Percentiles rank a stretch among this genome's conserved stretches.
phyloP scores from a whole-genome alignment of 257 asterid species.

The Primulina eburnea region DNA sequence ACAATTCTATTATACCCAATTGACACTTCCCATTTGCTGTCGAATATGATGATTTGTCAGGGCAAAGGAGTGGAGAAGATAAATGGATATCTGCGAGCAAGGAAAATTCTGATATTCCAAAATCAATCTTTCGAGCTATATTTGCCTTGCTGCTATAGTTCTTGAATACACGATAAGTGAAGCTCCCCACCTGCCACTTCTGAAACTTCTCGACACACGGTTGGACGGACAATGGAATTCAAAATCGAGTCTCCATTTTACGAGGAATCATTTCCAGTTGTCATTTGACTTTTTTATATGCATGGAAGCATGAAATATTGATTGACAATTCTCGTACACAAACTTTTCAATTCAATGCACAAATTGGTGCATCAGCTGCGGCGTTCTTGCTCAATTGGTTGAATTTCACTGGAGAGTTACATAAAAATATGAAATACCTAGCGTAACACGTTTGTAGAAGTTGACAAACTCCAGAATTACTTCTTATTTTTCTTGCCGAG shows the following conservation, averaged over 20 bases:
- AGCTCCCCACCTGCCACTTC: neutral
- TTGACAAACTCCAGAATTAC: no score
- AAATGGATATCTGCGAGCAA: constrained; percentile 45
- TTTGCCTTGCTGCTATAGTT: constrained; percentile 58
- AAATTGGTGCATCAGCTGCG: neutral
- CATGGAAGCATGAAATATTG: constrained; percentile 31
- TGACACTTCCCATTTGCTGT: neutral
- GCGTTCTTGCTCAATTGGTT: neutral
- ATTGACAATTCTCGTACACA: constrained; percentile 38
- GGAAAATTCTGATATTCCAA: constrained; percentile 38
- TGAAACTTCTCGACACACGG: constrained; percentile 14
- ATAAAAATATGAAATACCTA: no score
- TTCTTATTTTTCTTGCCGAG: no score
- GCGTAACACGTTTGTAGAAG: no score
- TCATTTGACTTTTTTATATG: constrained; percentile 40
- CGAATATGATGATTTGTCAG: constrained; percentile 35
- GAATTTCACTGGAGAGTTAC: neutral
- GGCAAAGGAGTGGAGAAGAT: constrained; percentile 56
- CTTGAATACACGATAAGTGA: neutral
- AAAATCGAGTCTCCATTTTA: neutral
- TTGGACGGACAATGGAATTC: neutral
- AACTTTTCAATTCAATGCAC: constrained; percentile 10
- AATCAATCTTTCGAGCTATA: constrained; percentile 77
- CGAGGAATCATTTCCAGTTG: constrained; percentile 32
- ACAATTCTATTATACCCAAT: no score